Evolutionary conservation across 768 basidiomycete genomes (phyloP), one percentile per base, ranked within the genome.

Genomic region (Russula sp.): DNA sequence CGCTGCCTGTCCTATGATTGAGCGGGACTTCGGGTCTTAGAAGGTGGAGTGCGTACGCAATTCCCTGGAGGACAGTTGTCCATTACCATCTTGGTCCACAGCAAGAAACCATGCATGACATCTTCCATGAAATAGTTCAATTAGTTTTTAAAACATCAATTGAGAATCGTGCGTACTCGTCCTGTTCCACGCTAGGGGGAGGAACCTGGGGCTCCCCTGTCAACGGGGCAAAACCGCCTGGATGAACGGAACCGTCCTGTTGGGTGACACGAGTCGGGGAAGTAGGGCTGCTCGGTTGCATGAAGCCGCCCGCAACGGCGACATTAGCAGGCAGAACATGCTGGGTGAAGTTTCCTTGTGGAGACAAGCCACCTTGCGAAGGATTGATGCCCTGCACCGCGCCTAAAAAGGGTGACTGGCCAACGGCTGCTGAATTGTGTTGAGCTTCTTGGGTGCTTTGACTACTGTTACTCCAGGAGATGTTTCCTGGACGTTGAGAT

Each of bases 61-160:
- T 55, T 59, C 63, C 47, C 44, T 47, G 0, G 32, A 20, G n/a
- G 63, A 59, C 20, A 64, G 6, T 10, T 44, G 34, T 20, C 63
- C 57, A 55, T 48, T 49, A 6, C 40, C 47, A 3, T 64, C 53
- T 37, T 64, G 63, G 10, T 59, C 63, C 4, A 64, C 39, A 7
- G 57, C 55, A 11, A 55, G 6, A 44, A 64, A 64, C 63, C 47
- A 64, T 3, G 14, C 4, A 39, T 27, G 44, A 27, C 27, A 34
- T 20, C 63, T 64, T 4, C 42, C 49, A 22, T 18, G 9, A 34
- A 14, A 40, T 47, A n/a, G 14, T 13, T 11, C 9, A 9, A 3
- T 57, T 27, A 39, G 22, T 4, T 10, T 10, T 47, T 2, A 6
- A 13, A 8, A 20, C 18, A 35, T 32, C 9, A 8, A 16, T 3